Conservation (phyloP, 495 filamentous ascomycete genomes). For the Penicillium goetzii region DNA sequence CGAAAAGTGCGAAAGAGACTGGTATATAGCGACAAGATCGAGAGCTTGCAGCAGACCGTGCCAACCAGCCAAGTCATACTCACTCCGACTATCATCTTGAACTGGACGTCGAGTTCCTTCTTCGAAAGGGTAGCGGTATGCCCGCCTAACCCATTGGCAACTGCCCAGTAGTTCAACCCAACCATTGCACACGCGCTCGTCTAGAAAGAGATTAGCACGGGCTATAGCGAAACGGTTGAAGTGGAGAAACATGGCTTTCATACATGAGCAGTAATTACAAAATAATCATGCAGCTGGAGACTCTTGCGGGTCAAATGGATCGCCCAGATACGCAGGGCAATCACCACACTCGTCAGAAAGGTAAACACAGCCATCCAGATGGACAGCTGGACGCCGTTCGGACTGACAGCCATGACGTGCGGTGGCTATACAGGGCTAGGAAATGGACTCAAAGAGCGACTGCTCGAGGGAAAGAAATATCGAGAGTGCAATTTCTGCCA, state of each 20-base stretch:
- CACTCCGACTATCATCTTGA: constrained; percentile 16
- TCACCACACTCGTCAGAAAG: constrained; percentile 8
- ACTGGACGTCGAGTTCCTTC: constrained; percentile 12
- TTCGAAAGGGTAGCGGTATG: constrained; percentile 7
- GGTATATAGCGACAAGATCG: constrained; percentile 14
- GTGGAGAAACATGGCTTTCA: neutral
- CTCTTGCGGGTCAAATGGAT: constrained; percentile 13
- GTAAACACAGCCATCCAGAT: constrained; percentile 20
- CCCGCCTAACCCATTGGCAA: constrained; percentile 12
- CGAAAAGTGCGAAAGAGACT: constrained; percentile 17
- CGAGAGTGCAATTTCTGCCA: neutral
- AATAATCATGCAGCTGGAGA: constrained; percentile 13
- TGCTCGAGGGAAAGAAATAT: constrained; percentile 1
- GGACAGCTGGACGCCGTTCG: constrained; percentile 11
- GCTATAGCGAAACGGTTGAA: neutral
- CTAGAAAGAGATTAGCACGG: neutral
- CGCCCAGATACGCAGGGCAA: constrained; percentile 14
- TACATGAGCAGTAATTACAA: constrained; percentile 15
- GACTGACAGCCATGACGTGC: constrained; percentile 13
- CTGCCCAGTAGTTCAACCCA: constrained; percentile 12
- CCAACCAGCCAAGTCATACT: constrained; percentile 16
- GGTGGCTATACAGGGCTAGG: neutral
- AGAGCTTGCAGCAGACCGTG: constrained; percentile 15
- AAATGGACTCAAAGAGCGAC: neutral
- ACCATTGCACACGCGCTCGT: constrained; percentile 6